Conservation (phyloP, 2,329 filamentous ascomycete species). For the Monosporascus sp. region DNA sequence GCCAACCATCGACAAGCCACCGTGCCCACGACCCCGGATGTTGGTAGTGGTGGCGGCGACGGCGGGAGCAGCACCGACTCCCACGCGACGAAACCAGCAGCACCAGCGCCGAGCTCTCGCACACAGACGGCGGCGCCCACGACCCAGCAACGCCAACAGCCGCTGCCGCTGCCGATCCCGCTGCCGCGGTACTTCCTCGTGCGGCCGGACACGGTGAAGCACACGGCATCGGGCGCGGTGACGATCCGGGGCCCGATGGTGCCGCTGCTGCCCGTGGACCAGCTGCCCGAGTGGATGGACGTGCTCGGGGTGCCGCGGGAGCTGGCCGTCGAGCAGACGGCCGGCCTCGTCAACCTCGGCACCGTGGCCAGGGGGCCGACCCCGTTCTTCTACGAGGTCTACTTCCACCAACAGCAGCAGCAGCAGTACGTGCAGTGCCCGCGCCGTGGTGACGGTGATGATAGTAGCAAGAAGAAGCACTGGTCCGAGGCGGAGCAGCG, state of each 20-base stretch:
- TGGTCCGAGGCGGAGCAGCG: too few species aligned
- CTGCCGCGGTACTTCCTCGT: slow-evolving; percentile 37
- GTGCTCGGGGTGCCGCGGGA: slow-evolving; percentile 38
- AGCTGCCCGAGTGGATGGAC: slow-evolving; percentile 42
- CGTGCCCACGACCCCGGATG: too few species aligned
- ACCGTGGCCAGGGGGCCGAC: slow-evolving; percentile 14
- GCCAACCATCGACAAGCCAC: too few species aligned
- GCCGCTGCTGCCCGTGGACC: slow-evolving; percentile 49
- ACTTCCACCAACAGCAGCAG: slow-evolving; percentile 9
- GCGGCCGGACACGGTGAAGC: slow-evolving; percentile 30
- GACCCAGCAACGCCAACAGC: neutral
- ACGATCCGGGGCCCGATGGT: slow-evolving; percentile 33
- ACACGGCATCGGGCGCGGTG: slow-evolving; percentile 19
- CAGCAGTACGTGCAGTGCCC: too few species aligned
- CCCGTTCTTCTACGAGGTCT: slow-evolving; percentile 21
- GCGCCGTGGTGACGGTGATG: too few species aligned
- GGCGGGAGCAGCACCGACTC: neutral
- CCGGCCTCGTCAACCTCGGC: slow-evolving; percentile 34
- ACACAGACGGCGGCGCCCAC: neutral
- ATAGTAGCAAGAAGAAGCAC: neutral
- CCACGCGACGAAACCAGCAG: neutral
- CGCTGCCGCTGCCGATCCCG: slow-evolving; percentile 1
- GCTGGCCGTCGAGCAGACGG: slow-evolving; percentile 31
- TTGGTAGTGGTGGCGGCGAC: too few species aligned
- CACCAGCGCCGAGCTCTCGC: neutral